Percentiles rank a stretch among this genome's conserved stretches.
Evolutionary conservation across 768 basidiomycete genomes (phyloP).

Genomic region (Podaxis carcinomalis): DNA sequence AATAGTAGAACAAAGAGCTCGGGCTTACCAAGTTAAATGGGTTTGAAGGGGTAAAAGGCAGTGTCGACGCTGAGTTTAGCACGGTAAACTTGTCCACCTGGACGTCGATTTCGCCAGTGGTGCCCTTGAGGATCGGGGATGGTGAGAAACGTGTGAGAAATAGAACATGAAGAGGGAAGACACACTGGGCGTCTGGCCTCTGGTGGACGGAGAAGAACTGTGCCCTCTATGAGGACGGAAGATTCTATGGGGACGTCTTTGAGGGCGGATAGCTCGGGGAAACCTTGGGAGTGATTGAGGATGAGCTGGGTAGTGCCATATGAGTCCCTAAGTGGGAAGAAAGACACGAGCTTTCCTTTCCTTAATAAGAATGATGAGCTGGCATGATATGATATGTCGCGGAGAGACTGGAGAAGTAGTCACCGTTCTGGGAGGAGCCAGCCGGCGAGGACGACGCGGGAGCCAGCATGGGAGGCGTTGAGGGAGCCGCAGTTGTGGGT

Average conservation of each 20-base stretch:
- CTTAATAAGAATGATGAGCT: slow-evolving; percentile 44
- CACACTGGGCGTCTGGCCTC: slow-evolving; percentile 60
- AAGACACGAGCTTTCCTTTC: slow-evolving; percentile 69
- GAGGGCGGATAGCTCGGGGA: slow-evolving; percentile 30
- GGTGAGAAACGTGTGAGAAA: slow-evolving; percentile 15
- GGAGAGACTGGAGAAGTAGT: slow-evolving; percentile 31
- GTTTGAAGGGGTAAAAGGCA: slow-evolving; percentile 88
- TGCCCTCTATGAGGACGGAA: slow-evolving; percentile 69
- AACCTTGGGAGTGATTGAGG: slow-evolving; percentile 40
- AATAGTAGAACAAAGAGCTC: slow-evolving; percentile 12
- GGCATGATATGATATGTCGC: slow-evolving; percentile 23
- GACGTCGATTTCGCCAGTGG: slow-evolving; percentile 79
- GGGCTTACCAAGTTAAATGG: slow-evolving; percentile 64
- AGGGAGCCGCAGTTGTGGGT: slow-evolving; percentile 68
- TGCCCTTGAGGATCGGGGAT: slow-evolving; percentile 34
- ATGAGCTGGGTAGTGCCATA: slow-evolving; percentile 78
- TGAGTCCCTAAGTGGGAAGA: slow-evolving; percentile 83
- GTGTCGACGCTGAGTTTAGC: slow-evolving; percentile 71
- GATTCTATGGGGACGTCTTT: slow-evolving; percentile 73
- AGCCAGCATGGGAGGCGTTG: slow-evolving; percentile 44
- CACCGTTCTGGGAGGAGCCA: slow-evolving; percentile 84
- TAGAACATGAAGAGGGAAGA: slow-evolving; percentile 21
- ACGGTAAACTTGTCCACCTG: slow-evolving; percentile 64
- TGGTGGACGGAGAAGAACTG: slow-evolving; percentile 59
- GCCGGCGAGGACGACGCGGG: slow-evolving; percentile 68